phyloP scores from a whole-genome alignment of 352 stramenopile species.

The Blastocystis sp. region DNA sequence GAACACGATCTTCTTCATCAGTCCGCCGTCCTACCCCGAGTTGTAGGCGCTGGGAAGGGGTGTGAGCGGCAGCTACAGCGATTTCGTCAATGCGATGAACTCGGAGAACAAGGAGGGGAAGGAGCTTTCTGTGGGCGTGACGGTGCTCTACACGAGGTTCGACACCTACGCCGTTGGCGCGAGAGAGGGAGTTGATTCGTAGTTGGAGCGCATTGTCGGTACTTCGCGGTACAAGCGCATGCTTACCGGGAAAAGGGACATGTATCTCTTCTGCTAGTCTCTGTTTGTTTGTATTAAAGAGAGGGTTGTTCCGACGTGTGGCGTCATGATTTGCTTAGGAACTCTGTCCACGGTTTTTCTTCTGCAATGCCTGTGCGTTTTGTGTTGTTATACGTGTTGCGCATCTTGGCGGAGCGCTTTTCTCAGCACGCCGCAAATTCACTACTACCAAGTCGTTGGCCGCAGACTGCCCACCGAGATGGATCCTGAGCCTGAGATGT shows the following conservation, averaged over 20 bases:
- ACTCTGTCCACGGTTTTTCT: background rate
- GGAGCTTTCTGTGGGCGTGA: conserved; percentile 49
- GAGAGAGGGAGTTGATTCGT: background rate
- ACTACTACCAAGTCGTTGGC: conserved; percentile 98
- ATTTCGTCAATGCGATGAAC: conserved; percentile 65
- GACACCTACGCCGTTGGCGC: conserved; percentile 15
- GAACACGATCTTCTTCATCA: conserved; percentile 62
- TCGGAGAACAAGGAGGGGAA: conserved; percentile 30
- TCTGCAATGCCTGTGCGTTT: background rate
- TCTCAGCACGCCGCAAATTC: conserved; percentile 76
- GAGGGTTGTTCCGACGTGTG: background rate
- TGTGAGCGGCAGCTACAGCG: conserved; percentile 34
- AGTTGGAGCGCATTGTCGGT: conserved; percentile 64
- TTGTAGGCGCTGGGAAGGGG: background rate
- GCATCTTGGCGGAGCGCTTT: background rate
- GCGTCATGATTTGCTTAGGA: background rate
- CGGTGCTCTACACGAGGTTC: conserved; percentile 50
- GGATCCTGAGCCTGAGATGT: conserved; percentile 83
- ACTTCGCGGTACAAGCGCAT: conserved; percentile 66
- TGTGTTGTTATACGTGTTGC: background rate
- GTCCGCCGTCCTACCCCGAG: conserved; percentile 29
- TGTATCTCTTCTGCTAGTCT: conserved; percentile 64
- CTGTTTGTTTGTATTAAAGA: conserved; percentile 20
- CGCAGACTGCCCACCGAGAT: conserved; percentile 92
- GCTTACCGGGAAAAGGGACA: conserved; percentile 50